Conservation (phyloP, 176 grass and related monocot species). For the Tillandsia leiboldiana region DNA sequence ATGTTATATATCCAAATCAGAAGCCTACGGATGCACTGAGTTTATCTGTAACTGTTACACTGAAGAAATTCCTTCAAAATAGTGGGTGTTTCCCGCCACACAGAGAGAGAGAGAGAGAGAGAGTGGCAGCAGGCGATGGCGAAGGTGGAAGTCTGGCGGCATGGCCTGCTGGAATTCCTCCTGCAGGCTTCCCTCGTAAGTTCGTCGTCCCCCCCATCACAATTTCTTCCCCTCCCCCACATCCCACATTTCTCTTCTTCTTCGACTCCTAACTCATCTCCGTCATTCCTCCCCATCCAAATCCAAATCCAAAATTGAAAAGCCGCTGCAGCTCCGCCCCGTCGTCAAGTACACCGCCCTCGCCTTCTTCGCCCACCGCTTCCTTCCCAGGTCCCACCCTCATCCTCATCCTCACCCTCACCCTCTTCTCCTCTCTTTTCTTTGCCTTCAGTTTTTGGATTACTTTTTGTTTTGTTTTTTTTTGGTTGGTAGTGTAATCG, state of each 20-base stretch:
- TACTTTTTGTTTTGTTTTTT: neutral
- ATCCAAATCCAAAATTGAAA: neutral
- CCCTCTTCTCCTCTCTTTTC: neutral
- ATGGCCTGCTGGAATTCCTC: conserved; percentile 27
- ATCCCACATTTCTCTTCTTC: too few species aligned
- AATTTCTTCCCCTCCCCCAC: neutral
- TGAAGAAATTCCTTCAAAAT: too few species aligned
- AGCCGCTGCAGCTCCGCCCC: conserved; percentile 65
- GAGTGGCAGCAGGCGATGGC: neutral
- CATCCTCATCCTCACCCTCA: neutral
- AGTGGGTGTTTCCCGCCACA: conserved; percentile 6
- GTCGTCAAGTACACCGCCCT: conserved; percentile 80
- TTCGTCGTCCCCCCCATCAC: neutral
- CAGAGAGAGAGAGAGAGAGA: conserved; percentile 5
- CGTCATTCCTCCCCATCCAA: neutral
- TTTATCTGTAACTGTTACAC: too few species aligned
- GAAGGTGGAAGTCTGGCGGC: conserved; percentile 7
- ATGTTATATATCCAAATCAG: too few species aligned
- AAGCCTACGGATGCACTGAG: too few species aligned
- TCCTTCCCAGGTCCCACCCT: conserved; percentile 36
- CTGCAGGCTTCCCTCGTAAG: conserved; percentile 22
- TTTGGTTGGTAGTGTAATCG: neutral
- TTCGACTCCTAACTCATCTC: neutral
- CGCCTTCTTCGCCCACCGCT: conserved; percentile 50
- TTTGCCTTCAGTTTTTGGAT: neutral